Conservation (phyloP, 1,284 basidiomycete genomes). For the Takashimella tepidaria region DNA sequence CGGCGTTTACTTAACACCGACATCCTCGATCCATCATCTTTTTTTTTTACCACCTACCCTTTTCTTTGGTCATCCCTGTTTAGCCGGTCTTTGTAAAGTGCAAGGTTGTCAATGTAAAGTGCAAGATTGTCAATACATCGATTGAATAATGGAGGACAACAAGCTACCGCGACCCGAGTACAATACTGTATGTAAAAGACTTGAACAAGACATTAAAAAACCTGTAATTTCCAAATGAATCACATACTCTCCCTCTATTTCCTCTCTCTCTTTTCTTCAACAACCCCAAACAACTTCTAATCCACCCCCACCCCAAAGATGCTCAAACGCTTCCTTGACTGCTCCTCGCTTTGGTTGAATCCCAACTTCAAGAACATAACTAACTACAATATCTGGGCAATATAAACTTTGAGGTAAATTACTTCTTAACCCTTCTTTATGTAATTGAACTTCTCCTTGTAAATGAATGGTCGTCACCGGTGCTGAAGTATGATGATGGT, state of each 20-base stretch:
- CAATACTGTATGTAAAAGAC: too few species aligned
- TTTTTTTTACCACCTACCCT: too few species aligned
- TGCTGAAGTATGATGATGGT: neutral
- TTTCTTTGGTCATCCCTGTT: too few species aligned
- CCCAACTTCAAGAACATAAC: constrained; percentile 32
- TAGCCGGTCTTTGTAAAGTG: too few species aligned
- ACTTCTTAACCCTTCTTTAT: neutral
- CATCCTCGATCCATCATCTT: neutral
- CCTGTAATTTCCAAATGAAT: neutral
- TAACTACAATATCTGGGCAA: constrained; percentile 30
- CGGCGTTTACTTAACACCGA: neutral
- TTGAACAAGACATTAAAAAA: neutral
- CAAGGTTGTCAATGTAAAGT: too few species aligned
- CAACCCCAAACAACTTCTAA: constrained; percentile 33
- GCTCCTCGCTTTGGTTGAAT: constrained; percentile 29
- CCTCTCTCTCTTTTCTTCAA: neutral
- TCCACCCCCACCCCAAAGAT: constrained; percentile 36
- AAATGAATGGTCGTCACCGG: neutral
- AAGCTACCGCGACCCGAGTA: too few species aligned
- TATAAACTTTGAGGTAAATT: constrained; percentile 28
- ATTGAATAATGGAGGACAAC: too few species aligned
- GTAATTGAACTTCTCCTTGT: neutral
- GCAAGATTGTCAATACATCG: too few species aligned
- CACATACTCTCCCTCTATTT: neutral
- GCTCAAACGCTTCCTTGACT: constrained; percentile 31